Evolutionary conservation across 2,329 filamentous ascomycete species (phyloP).

Genomic region (Aspergillus calidoustus): DNA sequence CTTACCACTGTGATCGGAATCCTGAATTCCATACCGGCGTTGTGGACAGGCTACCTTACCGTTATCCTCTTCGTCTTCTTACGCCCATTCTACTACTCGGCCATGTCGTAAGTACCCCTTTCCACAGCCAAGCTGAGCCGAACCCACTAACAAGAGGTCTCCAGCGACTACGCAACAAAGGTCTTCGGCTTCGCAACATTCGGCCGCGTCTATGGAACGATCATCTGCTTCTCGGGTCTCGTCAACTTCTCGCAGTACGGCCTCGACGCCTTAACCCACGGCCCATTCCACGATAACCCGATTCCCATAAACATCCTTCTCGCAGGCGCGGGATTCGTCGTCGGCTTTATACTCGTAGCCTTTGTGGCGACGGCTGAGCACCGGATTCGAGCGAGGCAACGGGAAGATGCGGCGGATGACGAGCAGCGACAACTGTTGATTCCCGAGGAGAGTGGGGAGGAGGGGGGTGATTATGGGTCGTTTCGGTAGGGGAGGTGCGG

Average conservation of each 20-base stretch:
- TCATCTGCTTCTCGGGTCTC: constrained; percentile 83
- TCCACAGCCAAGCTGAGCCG: background rate
- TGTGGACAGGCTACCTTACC: constrained; percentile 71
- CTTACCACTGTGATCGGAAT: constrained; percentile 76
- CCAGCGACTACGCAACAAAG: constrained; percentile 80
- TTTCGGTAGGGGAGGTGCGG: background rate
- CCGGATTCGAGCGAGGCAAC: constrained; percentile 26
- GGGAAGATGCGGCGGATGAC: constrained; percentile 29
- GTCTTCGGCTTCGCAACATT: constrained; percentile 93
- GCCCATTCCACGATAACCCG: constrained; percentile 72
- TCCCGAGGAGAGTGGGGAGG: constrained; percentile 8
- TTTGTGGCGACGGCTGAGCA: constrained; percentile 58
- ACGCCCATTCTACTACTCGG: constrained; percentile 87
- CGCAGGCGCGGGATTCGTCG: constrained; percentile 62
- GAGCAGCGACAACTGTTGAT: constrained; percentile 12
- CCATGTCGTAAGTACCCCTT: constrained; percentile 65
- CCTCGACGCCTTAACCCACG: constrained; percentile 77
- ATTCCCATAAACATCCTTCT: constrained; percentile 76
- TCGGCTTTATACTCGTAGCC: constrained; percentile 68
- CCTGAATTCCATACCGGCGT: constrained; percentile 72
- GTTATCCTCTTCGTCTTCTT: constrained; percentile 83
- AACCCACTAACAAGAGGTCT: background rate
- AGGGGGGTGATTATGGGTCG: background rate
- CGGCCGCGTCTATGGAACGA: constrained; percentile 86
- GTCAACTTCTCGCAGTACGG: constrained; percentile 82